Conservation (phyloP, 1,284 basidiomycete species). For the Vanrija pseudolonga region DNA sequence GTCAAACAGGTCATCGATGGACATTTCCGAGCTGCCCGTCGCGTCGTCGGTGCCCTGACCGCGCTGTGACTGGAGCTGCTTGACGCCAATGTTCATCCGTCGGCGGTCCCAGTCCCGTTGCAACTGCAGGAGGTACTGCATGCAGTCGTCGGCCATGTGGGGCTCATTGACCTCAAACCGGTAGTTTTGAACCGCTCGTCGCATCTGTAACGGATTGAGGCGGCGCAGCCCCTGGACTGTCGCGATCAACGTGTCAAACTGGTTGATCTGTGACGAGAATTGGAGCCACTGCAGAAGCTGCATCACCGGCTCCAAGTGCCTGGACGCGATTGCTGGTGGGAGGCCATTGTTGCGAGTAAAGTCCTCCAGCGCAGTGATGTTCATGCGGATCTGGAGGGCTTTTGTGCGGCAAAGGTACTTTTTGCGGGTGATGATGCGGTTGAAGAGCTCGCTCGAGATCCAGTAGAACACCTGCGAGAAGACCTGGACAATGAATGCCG, state of each 20-base stretch:
- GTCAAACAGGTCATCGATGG: constrained; percentile 75
- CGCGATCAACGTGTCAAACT: constrained; percentile 81
- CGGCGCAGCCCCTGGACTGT: constrained; percentile 82
- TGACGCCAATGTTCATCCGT: constrained; percentile 73
- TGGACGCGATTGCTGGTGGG: constrained; percentile 67
- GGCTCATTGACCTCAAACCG: constrained; percentile 90
- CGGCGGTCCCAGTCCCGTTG: constrained; percentile 95
- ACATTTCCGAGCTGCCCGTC: constrained; percentile 8
- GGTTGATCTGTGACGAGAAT: constrained; percentile 65
- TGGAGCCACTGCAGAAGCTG: constrained; percentile 75
- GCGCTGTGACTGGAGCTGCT: constrained; percentile 33
- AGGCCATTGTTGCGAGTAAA: constrained; percentile 74
- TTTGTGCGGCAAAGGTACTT: constrained; percentile 88
- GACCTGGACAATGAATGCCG: constrained; percentile 79
- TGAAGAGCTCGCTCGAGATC: constrained; percentile 78
- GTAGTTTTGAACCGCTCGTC: constrained; percentile 87
- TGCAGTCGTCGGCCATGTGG: constrained; percentile 89
- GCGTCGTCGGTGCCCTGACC: constrained; percentile 52
- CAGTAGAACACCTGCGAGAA: constrained; percentile 75
- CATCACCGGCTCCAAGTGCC: constrained; percentile 76
- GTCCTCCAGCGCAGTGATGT: constrained; percentile 80
- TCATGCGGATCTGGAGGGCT: constrained; percentile 87
- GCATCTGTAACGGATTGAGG: constrained; percentile 93
- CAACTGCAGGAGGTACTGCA: constrained; percentile 85
- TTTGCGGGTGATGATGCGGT: constrained; percentile 83